Conservation (phyloP, 2,329 filamentous ascomycete species). For the Aspergillus glaucus region DNA sequence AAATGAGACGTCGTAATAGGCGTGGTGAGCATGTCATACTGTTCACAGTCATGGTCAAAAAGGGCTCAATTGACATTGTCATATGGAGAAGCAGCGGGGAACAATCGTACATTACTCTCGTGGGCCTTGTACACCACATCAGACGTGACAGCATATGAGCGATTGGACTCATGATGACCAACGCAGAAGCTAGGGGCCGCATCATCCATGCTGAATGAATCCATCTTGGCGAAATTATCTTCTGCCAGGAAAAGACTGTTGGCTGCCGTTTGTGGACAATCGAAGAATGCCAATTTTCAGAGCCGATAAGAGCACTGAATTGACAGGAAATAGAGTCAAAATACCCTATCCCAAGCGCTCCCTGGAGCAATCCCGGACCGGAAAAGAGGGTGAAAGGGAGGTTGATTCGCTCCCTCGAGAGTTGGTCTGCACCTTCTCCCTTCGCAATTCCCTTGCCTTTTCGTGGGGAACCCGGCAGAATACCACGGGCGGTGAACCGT, state of each 20-base stretch:
- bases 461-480: constrained; percentile 24
- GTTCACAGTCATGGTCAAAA: constrained; percentile 5
- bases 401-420: not conserved
- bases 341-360: not conserved
- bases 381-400: not conserved
- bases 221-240: not conserved
- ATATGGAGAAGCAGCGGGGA: not conserved
- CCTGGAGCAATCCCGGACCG: constrained; percentile 2
- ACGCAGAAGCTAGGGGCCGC: constrained; percentile 49
- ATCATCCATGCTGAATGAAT: constrained; percentile 27
- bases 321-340: not conserved
- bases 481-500: not conserved
- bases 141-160: constrained; percentile 43
- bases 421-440: constrained; percentile 6
- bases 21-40: constrained; percentile 62
- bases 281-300: not conserved
- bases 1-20: constrained; percentile 57
- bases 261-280: not conserved
- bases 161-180: constrained; percentile 56
- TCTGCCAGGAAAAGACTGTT: not conserved
- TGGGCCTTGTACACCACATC: constrained; percentile 50
- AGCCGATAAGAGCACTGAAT: not conserved
- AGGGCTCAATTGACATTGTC: not conserved
- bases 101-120: constrained; percentile 45
- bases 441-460: constrained; percentile 13